Conservation (phyloP, 768 basidiomycete species). For the Pulveroboletus sp. region DNA sequence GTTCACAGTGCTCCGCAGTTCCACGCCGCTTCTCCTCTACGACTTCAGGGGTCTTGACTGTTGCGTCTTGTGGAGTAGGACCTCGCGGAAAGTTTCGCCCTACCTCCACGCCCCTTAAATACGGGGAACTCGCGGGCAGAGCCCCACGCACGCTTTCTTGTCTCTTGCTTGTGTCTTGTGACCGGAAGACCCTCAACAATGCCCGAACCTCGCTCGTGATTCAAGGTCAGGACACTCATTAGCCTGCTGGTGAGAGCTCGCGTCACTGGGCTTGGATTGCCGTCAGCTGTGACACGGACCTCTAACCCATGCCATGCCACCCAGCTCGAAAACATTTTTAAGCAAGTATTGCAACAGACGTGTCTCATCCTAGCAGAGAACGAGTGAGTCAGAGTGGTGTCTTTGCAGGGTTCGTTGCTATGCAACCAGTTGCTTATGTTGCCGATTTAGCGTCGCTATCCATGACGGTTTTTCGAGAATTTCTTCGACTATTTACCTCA, state of each 20-base stretch:
- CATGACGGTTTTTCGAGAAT: constrained; percentile 8
- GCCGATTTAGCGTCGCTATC: constrained; percentile 9
- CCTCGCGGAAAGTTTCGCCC: constrained; percentile 15
- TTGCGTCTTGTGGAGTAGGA: constrained; percentile 17
- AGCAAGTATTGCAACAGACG: constrained; percentile 9
- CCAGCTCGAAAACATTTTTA: constrained; percentile 16
- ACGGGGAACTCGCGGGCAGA: constrained; percentile 13
- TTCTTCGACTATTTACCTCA: constrained; percentile 1
- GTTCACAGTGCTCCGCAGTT: constrained; percentile 20
- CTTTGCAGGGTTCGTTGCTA: constrained; percentile 16
- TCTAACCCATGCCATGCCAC: constrained; percentile 12
- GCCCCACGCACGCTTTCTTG: constrained; percentile 19
- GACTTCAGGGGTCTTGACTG: constrained; percentile 16
- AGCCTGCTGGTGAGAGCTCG: constrained; percentile 16
- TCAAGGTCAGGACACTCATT: constrained; percentile 22
- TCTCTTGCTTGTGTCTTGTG: constrained; percentile 22
- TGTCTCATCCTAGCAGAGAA: constrained; percentile 4
- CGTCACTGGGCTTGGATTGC: constrained; percentile 12
- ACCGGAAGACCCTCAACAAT: constrained; percentile 20
- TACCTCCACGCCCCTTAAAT: constrained; percentile 26
- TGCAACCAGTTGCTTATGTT: constrained; percentile 9
- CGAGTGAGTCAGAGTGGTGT: constrained; percentile 17
- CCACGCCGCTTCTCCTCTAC: constrained; percentile 17
- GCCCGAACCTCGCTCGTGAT: constrained; percentile 27
- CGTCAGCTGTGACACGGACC: constrained; percentile 16